Evolutionary conservation across 106 monocot genomes (phyloP), one percentile per base, ranked within the genome.

Genomic region (Phalaenopsis equestris): DNA sequence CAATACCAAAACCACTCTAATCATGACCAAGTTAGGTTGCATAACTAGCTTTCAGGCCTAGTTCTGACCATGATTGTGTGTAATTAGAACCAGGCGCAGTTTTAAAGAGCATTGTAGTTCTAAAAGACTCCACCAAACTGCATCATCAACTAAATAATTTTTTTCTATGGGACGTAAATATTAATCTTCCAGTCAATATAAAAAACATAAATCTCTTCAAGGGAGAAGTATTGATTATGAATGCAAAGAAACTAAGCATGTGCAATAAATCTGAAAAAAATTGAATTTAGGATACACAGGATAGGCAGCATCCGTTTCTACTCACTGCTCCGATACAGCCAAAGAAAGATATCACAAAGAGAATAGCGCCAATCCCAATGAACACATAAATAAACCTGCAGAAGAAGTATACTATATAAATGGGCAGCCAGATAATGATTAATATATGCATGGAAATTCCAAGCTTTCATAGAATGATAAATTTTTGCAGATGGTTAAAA

Each of bases 381-480:
- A 93, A 90, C 42, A 86, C 84, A 74, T 87, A 93, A 42, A 93
- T 90, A 80, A 93, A 93, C 93, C 93, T 93, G 85, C 72, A 88
- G 48, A 82, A 55, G 79, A 18, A 45, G 38, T 43, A 76, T 64
- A 80, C 77, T 78, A 74, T 73, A 73, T 4, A 42, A 73, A 73
- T 43, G 37, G 9, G 14, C 6, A 68, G 68, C 36, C 68, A 36
- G 8, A 68, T 38, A 12, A 38, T 37, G 37, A 68, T 36, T 17
- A 6, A 18, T 48, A 1, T n/a, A 58, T 18, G 57, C n/a, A 58
- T 58, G 68, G 37, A 68, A 38, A 38, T 38, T 36, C 36, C 10
- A 68, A 36, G 24, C 18, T 10, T 37, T 37, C 68, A 68, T 36
- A 38, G 8, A 38, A 36, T 68, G 37, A 30, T 36, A 68, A 36